A percentile compares a stretch with the other conserved stretches of the same genome.
Evolutionary conservation across 441 rosid species (phyloP).

Genomic region (Corymbia citriodora): DNA sequence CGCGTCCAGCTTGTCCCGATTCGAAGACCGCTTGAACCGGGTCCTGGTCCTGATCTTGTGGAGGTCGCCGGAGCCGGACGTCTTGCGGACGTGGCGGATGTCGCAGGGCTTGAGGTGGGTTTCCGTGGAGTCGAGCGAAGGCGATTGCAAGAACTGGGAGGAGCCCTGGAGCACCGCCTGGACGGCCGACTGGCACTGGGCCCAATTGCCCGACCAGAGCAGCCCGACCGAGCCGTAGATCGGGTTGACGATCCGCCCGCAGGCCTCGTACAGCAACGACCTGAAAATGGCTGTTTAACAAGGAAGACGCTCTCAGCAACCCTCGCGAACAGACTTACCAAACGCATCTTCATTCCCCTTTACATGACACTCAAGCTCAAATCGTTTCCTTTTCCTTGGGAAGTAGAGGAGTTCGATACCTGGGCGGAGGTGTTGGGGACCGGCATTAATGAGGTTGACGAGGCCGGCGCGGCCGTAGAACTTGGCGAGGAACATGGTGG

Average conservation of each 20-base stretch:
- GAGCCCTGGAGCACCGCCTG: background rate
- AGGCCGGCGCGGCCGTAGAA: background rate
- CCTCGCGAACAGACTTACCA: background rate
- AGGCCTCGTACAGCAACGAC: background rate
- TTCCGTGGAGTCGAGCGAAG: background rate
- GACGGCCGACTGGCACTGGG: background rate
- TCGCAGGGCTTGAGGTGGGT: background rate
- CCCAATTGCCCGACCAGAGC: background rate
- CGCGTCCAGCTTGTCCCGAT: background rate
- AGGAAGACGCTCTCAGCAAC: background rate
- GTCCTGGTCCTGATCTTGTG: background rate
- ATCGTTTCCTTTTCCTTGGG: fast-evolving
- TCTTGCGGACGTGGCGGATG: background rate
- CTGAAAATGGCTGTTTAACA: background rate
- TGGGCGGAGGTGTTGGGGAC: background rate
- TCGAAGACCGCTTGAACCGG: background rate
- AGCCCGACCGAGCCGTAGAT: background rate
- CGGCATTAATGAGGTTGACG: background rate
- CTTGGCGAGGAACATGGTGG: background rate
- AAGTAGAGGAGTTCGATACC: background rate
- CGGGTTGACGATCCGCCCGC: background rate
- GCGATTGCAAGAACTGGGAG: background rate
- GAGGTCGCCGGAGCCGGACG: background rate
- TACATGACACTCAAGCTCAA: background rate
- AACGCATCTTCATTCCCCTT: background rate